Percentiles rank a stretch among this genome's conserved stretches.
phyloP scores from a whole-genome alignment of 2,329 filamentous ascomycete species.

The Aspergillus intermedius region DNA sequence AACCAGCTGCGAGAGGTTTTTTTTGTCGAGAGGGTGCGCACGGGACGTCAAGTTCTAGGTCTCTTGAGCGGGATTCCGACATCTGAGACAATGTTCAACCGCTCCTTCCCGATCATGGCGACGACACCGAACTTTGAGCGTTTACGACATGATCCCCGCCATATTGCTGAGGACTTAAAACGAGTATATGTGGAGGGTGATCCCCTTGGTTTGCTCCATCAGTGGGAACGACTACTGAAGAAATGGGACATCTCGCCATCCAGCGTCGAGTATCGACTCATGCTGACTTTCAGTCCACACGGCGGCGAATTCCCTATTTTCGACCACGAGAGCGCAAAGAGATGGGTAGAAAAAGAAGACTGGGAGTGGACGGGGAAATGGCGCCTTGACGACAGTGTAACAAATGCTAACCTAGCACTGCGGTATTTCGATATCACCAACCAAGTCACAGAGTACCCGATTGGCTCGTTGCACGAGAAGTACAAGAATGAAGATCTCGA shows the following conservation, averaged over 20 bases:
- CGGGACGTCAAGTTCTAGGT: neutral
- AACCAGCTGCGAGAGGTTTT: neutral
- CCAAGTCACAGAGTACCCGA: neutral
- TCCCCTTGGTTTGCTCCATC: neutral
- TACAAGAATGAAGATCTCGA: neutral
- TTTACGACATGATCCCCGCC: neutral
- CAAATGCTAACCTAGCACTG: neutral
- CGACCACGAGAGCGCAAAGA: neutral
- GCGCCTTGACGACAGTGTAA: neutral
- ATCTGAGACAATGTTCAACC: neutral
- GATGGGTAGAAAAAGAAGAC: neutral
- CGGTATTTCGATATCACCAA: neutral
- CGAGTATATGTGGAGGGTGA: neutral
- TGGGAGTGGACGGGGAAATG: neutral
- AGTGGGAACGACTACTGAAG: neutral
- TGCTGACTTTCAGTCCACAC: neutral
- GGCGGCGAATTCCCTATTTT: neutral
- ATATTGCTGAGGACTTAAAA: neutral
- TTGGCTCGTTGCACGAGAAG: neutral
- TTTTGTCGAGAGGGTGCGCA: neutral
- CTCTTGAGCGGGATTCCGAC: neutral
- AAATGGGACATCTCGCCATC: neutral
- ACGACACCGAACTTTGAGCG: neutral
- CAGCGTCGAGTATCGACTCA: neutral
- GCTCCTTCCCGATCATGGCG: neutral